Conservation (phyloP, 2,329 filamentous ascomycete genomes). For the Colletotrichum phormii region DNA sequence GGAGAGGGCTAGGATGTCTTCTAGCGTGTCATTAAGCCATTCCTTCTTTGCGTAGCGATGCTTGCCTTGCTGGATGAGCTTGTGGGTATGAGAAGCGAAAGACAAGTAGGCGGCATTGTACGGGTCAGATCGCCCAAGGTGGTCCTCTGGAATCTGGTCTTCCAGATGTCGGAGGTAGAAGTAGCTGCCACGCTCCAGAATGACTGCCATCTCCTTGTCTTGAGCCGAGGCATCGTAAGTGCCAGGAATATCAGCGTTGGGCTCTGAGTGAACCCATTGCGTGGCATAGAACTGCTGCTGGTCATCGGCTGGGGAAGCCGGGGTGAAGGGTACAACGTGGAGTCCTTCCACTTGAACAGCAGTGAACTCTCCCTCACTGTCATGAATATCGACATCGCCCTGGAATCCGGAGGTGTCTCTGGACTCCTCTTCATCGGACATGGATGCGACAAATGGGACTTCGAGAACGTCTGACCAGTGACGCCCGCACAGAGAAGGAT, state of each 20-base stretch:
- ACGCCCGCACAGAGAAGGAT: neutral
- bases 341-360: constrained; percentile 7
- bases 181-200: constrained; percentile 8
- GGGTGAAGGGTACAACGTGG: neutral
- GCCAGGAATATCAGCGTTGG: constrained; percentile 40
- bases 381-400: constrained; percentile 17
- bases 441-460: neutral
- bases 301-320: neutral
- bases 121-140: neutral
- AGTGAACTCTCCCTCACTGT: neutral
- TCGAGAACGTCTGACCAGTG: neutral
- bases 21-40: constrained; percentile 10
- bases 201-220: neutral
- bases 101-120: constrained; percentile 15
- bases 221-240: constrained; percentile 35
- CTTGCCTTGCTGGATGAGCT: constrained; percentile 40
- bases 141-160: neutral
- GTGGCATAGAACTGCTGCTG: constrained; percentile 17
- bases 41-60: constrained; percentile 39
- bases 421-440: neutral
- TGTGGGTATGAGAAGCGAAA: constrained; percentile 36
- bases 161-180: constrained; percentile 16
- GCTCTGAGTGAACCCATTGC: constrained; percentile 12
- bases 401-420: constrained; percentile 4
- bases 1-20: neutral